Evolutionary conservation across 1,284 basidiomycete genomes (phyloP).

Genomic region (Cryptococcus deneoformans): DNA sequence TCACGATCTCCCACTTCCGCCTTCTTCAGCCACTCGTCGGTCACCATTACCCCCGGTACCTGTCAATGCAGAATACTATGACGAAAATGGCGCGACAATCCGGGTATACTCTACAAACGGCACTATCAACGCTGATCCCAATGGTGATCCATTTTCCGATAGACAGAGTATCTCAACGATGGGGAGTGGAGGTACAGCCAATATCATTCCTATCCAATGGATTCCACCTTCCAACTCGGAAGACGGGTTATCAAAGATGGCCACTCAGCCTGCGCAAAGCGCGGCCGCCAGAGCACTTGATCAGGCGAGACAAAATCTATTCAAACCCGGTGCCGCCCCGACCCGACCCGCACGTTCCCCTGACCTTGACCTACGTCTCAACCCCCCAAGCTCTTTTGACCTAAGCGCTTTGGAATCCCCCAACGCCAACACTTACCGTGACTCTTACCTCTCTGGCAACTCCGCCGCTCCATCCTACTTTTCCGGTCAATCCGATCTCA

Average conservation of each 20-base stretch:
- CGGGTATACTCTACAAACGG: slow-evolving; percentile 35
- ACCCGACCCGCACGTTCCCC: slow-evolving; percentile 46
- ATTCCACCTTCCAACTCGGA: slow-evolving; percentile 36
- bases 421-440: slow-evolving; percentile 15
- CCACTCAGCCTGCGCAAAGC: not conserved
- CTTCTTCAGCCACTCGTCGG: slow-evolving; percentile 7
- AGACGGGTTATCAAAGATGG: slow-evolving; percentile 17
- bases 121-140: slow-evolving; percentile 40
- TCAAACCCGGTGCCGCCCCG: slow-evolving; percentile 29
- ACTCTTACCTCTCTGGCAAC: slow-evolving; percentile 37
- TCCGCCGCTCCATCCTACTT: slow-evolving; percentile 45
- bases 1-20: slow-evolving; percentile 1
- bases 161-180: slow-evolving; percentile 38
- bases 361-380: slow-evolving; percentile 46
- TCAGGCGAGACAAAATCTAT: slow-evolving; percentile 43
- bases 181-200: slow-evolving; percentile 29
- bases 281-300: slow-evolving; percentile 38
- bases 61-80: slow-evolving; percentile 38
- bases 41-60: slow-evolving; percentile 32
- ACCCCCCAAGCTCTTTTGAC: slow-evolving; percentile 12
- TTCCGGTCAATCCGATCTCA: slow-evolving; percentile 42
- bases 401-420: slow-evolving; percentile 16
- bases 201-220: slow-evolving; percentile 50
- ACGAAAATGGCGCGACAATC: slow-evolving; percentile 32
- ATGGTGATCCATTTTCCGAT: slow-evolving; percentile 46